These are phyloP conservation scores for Dioscorea dumetorum DNA, from an alignment of 106 monocot genomes.

Conservation along the genomic window DNA sequence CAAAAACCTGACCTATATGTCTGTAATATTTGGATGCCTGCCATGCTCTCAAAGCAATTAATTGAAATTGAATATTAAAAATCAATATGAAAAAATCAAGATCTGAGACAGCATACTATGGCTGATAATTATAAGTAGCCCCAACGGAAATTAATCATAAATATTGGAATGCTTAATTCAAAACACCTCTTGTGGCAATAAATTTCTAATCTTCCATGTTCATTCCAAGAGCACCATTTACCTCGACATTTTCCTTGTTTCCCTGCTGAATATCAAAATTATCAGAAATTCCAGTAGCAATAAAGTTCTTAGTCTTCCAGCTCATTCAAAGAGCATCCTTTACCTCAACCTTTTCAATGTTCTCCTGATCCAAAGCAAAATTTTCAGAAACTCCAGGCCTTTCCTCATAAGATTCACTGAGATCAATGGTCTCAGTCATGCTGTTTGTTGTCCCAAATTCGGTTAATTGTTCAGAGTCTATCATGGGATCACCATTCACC, in stretches of 20 bases:
- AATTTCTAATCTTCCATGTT: not conserved
- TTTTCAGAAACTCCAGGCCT: not conserved
- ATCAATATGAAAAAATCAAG: too few relatives aligned
- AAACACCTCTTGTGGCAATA: not conserved
- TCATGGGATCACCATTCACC: conserved; percentile 12
- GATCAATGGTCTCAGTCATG: conserved; percentile 5
- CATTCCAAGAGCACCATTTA: not conserved
- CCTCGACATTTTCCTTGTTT: not conserved
- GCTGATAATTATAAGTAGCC: too few relatives aligned
- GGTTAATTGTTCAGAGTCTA: conserved; percentile 7
- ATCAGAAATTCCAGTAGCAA: not conserved
- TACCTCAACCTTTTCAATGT: conserved; percentile 17
- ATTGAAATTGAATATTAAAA: too few relatives aligned
- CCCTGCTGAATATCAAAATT: not conserved
- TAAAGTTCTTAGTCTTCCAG: not conserved
- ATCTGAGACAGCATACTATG: too few relatives aligned
- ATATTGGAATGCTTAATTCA: too few relatives aligned
- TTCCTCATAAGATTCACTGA: not conserved
- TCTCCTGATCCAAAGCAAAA: conserved; percentile 8
- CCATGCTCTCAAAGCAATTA: too few relatives aligned
- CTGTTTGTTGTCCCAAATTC: conserved; percentile 1
- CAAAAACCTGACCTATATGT: too few relatives aligned
- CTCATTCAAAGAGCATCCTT: conserved; percentile 5
- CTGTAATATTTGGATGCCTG: too few relatives aligned
- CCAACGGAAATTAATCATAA: too few relatives aligned